Conservation (phyloP, 441 rosid genomes). For the Brassica hybrid region DNA sequence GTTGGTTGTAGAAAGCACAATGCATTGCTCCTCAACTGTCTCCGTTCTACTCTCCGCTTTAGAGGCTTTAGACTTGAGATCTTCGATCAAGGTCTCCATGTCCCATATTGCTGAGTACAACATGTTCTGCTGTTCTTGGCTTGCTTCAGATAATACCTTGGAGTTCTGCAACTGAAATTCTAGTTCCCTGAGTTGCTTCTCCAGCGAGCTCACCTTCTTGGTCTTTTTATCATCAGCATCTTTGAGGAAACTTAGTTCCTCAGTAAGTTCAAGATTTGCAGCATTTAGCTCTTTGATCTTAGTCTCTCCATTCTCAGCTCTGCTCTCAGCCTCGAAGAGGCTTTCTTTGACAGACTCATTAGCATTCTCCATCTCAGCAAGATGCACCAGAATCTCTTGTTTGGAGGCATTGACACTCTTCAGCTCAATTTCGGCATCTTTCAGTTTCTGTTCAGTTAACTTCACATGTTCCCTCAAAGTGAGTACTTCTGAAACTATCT, state of each 20-base stretch:
- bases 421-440: slow-evolving; percentile 53
- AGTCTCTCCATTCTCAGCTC: slow-evolving; percentile 73
- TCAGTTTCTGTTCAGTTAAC: slow-evolving; percentile 66
- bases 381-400: slow-evolving; percentile 69
- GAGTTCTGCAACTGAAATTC: slow-evolving; percentile 75
- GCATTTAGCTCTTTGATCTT: slow-evolving; percentile 70
- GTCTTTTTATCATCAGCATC: slow-evolving; percentile 57
- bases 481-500: slow-evolving; percentile 58
- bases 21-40: slow-evolving; percentile 77
- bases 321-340: slow-evolving; percentile 66
- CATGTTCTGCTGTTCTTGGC: slow-evolving; percentile 94
- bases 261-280: slow-evolving; percentile 75
- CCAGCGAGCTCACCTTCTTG: slow-evolving; percentile 74
- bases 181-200: slow-evolving; percentile 81
- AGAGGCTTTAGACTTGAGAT: slow-evolving; percentile 84
- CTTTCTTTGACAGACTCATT: slow-evolving; percentile 73
- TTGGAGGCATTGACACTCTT: slow-evolving; percentile 52
- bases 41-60: slow-evolving; percentile 81
- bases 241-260: slow-evolving; percentile 81
- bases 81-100: slow-evolving; percentile 95
- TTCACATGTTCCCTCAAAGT: slow-evolving; percentile 58
- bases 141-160: slow-evolving; percentile 76
- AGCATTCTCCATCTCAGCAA: slow-evolving; percentile 67
- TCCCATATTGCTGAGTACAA: slow-evolving; percentile 96
- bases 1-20: slow-evolving; percentile 66